A percentile compares a stretch with the other conserved stretches of the same genome.
These are phyloP conservation scores for Corymbia citriodora DNA, from an alignment of 441 rosid genomes.

Conservation along the genomic window DNA sequence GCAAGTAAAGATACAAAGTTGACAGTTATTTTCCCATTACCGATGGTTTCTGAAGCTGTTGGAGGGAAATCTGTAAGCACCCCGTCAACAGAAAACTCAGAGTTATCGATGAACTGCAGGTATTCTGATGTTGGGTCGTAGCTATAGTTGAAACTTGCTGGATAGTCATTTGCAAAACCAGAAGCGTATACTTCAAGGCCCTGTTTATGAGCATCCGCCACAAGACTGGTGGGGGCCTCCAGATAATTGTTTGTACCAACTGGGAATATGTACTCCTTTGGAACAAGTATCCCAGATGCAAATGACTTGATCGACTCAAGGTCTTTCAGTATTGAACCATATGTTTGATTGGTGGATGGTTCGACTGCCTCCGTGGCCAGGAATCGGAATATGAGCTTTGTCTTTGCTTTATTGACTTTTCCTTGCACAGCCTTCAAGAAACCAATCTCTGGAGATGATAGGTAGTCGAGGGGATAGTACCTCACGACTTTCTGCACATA, in stretches of 20 bases:
- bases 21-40: conserved; percentile 23
- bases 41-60: conserved; percentile 65
- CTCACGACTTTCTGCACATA: conserved; percentile 25
- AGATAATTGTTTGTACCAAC: conserved; percentile 36
- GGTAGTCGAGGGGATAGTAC: conserved; percentile 15
- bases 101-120: conserved; percentile 49
- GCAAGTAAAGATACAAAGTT: background rate
- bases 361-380: conserved; percentile 42
- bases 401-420: conserved; percentile 32
- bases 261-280: conserved; percentile 74
- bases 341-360: conserved; percentile 62
- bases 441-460: conserved; percentile 79
- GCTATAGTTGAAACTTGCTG: conserved; percentile 49
- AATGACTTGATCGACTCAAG: conserved; percentile 53
- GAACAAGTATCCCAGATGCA: conserved; percentile 74
- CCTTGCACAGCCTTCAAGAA: conserved; percentile 53
- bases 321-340: conserved; percentile 34
- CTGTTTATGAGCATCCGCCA: conserved; percentile 65
- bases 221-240: conserved; percentile 49
- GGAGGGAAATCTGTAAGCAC: conserved; percentile 75
- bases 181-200: conserved; percentile 72
- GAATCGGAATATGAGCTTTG: conserved; percentile 51
- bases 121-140: conserved; percentile 75
- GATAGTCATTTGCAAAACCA: conserved; percentile 68
- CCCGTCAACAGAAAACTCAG: conserved; percentile 70